phyloP scores from a whole-genome alignment of 805 yeast genomes.

The Monosporozyma siamensis region DNA sequence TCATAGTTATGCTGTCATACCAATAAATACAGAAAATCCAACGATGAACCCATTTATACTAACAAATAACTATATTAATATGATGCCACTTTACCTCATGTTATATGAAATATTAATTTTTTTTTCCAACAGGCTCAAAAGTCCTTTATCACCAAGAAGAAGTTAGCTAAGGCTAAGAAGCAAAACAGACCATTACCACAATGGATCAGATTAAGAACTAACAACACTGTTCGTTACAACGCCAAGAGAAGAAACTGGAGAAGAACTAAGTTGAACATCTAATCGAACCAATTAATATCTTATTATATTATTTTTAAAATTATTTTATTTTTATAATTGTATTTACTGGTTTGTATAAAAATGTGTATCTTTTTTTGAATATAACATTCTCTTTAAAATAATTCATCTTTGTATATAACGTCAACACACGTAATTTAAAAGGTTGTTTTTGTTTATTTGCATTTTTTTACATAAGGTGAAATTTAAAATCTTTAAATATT shows the following conservation, averaged over 20 bases:
- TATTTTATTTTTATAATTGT: conserved; percentile 2
- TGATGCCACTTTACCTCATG: no score
- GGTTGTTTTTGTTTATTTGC: background rate
- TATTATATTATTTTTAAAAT: conserved; percentile 1
- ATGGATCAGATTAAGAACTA: conserved; percentile 98
- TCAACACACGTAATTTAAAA: no score
- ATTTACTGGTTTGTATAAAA: conserved; percentile 3
- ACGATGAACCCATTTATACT: no score
- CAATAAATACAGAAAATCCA: no score
- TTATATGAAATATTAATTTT: no score
- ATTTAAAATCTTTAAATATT: no score
- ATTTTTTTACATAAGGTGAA: background rate
- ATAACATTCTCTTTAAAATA: conserved; percentile 1
- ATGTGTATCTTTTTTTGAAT: conserved; percentile 2
- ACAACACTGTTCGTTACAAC: conserved; percentile 96
- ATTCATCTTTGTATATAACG: no score
- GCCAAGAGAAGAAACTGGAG: conserved; percentile 99
- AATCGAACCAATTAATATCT: conserved; percentile 31
- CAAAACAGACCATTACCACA: conserved; percentile 99
- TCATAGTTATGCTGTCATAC: no score
- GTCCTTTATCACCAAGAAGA: conserved; percentile 94
- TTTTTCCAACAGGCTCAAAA: conserved; percentile 62
- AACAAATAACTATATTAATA: no score
- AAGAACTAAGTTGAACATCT: conserved; percentile 97
- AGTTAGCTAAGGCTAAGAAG: conserved; percentile 97